Conservation (phyloP, 1,139 yeast species). For the Zygoascus sp. region DNA sequence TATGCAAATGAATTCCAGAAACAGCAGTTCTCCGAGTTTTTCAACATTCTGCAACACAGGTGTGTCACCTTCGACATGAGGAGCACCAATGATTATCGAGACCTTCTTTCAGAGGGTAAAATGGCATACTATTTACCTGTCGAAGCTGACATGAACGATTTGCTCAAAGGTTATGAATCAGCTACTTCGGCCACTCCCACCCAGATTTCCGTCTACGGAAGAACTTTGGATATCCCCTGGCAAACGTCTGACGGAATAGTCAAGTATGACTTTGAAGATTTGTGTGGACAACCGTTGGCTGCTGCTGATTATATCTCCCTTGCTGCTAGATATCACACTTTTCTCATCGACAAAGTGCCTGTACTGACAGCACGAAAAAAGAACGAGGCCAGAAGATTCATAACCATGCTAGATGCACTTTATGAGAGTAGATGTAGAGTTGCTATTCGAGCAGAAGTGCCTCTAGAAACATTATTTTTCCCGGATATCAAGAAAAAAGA, state of each 20-base stretch:
- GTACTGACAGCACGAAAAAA: slow-evolving; percentile 53
- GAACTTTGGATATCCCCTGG: slow-evolving; percentile 47
- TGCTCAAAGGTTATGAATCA: slow-evolving; percentile 21
- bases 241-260: slow-evolving; percentile 42
- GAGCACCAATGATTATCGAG: slow-evolving; percentile 53
- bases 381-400: slow-evolving; percentile 65
- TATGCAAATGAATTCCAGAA: slow-evolving; percentile 62
- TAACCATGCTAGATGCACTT: slow-evolving; percentile 61
- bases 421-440: slow-evolving; percentile 65
- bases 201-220: slow-evolving; percentile 50
- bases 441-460: slow-evolving; percentile 47
- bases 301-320: slow-evolving; percentile 68
- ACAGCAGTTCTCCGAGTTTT: slow-evolving; percentile 53
- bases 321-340: slow-evolving; percentile 54
- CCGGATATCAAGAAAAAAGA: slow-evolving; percentile 38
- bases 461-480: slow-evolving; percentile 53
- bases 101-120: slow-evolving; percentile 33
- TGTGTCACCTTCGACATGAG: slow-evolving; percentile 63
- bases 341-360: slow-evolving; percentile 61
- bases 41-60: slow-evolving; percentile 53
- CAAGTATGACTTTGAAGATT: slow-evolving; percentile 48
- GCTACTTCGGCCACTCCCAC: slow-evolving; percentile 30
- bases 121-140: slow-evolving; percentile 12
- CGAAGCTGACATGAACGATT: slow-evolving; percentile 7
- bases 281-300: slow-evolving; percentile 57